A percentile compares a stretch with the other conserved stretches of the same genome.
These are phyloP conservation scores for Phoenix dactylifera DNA, from an alignment of 176 grass and related monocot genomes.

Conservation along the genomic window DNA sequence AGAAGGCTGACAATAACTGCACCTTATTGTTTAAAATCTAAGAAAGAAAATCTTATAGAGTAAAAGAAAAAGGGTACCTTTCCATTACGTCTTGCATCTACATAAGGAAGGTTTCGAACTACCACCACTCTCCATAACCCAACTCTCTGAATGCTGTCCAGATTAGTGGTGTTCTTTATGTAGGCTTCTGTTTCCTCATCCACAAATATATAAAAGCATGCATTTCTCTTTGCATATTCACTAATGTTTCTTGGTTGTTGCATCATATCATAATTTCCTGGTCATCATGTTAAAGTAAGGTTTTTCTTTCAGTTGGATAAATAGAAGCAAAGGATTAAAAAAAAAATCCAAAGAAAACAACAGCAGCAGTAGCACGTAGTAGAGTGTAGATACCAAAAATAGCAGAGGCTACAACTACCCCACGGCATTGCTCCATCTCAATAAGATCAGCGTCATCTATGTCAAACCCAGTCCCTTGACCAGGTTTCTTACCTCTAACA, in stretches of 20 bases:
- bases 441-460: slow-evolving; percentile 11
- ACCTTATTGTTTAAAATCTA: no score
- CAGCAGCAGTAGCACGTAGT: not conserved
- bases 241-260: slow-evolving; percentile 91
- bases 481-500: slow-evolving; percentile 24
- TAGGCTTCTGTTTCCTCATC: slow-evolving; percentile 87
- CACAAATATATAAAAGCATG: slow-evolving; percentile 99
- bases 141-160: slow-evolving; percentile 44
- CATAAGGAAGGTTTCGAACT: slow-evolving; percentile 84
- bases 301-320: not conserved
- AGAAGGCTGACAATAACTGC: no score
- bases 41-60: not conserved
- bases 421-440: slow-evolving; percentile 21
- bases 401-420: slow-evolving; percentile 23
- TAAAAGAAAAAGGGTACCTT: slow-evolving; percentile 42
- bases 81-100: slow-evolving; percentile 81
- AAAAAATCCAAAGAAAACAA: not conserved
- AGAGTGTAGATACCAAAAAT: slow-evolving; percentile 17
- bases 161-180: slow-evolving; percentile 62
- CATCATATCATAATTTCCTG: slow-evolving; percentile 98
- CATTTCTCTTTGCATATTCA: slow-evolving; percentile 56
- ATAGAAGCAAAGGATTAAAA: not conserved
- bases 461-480: slow-evolving; percentile 22
- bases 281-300: slow-evolving; percentile 15
- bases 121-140: slow-evolving; percentile 79